Base-by-base conservation (phyloP, 2,329 filamentous ascomycete genomes). In the Myriosclerotinia duriaeana region DNA sequence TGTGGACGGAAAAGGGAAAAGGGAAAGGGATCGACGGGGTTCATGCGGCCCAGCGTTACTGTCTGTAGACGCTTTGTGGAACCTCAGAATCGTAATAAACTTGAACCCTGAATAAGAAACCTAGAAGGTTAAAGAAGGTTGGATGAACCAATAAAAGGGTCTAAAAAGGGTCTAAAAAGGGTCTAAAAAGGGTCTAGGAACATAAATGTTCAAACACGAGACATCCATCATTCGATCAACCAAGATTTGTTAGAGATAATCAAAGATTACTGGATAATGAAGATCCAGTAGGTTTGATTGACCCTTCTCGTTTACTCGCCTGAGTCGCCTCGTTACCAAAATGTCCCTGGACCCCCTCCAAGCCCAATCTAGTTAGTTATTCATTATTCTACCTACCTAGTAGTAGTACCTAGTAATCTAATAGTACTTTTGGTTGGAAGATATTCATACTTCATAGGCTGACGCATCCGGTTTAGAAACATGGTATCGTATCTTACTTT, bases 11-110 rank as follows among this genome's bases (percentile, higher is more conserved):
- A 46, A 20, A 20, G 44, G 17, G 20, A 20, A 50, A 4, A 9
- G 11, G 20, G 0, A 20, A 50, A 4, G n/a, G 11, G 20, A 2
- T 50, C 12, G 6, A 34, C 30, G 9, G 20, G 11, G 20, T 50
- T 50, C n/a, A 38, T 50, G 56, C 20, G 20, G 9, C 56, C 56
- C 44, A 60, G 56, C 42, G 56, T 44, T 20, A n/a, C n/a, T n/a
- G n/a, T n/a, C 42, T 22, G 5, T 60, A 60, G 44, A 50, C 44
- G 56, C 56, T 20, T 20, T 22, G 56, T 60, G 56, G 56, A 48
- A 34, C 42, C 26, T 48, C 42, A 59, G 30, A 3, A 4, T 34
- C 30, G 4, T 34, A n/a, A n/a, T n/a, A n/a, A n/a, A n/a, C n/a
- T n/a, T 26, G 5, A 34, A 34, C 30, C 30, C 30, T 34, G 30